Evolutionary conservation across 1,139 yeast species (phyloP).

Genomic region (Yamadazyma triangularis): DNA sequence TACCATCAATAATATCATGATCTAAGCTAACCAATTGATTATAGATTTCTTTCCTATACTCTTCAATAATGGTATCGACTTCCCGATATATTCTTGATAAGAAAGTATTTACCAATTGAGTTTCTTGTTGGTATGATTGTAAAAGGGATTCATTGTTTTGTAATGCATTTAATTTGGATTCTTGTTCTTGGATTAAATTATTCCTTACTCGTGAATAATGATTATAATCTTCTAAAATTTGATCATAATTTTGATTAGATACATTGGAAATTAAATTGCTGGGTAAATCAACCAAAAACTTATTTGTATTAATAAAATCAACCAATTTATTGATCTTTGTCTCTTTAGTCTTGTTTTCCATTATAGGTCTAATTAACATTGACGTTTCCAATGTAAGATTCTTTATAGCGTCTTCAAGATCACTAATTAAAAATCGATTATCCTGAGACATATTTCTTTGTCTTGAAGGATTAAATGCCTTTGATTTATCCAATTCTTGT

Average conservation of each 20-base stretch:
- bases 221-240: slow-evolving; percentile 65
- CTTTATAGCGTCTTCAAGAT: slow-evolving; percentile 41
- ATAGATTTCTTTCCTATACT: slow-evolving; percentile 64
- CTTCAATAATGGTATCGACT: slow-evolving; percentile 59
- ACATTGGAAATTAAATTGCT: slow-evolving; percentile 50
- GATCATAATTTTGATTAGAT: slow-evolving; percentile 61
- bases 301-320: slow-evolving; percentile 58
- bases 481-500: slow-evolving; percentile 30
- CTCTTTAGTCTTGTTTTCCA: slow-evolving; percentile 60
- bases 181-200: slow-evolving; percentile 15
- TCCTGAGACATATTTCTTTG: slow-evolving; percentile 16
- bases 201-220: slow-evolving; percentile 40
- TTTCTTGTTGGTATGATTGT: slow-evolving; percentile 19
- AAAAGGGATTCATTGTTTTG: slow-evolving; percentile 14
- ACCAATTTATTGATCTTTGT: slow-evolving; percentile 56
- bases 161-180: slow-evolving; percentile 12
- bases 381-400: slow-evolving; percentile 57
- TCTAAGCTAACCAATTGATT: slow-evolving; percentile 46
- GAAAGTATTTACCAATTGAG: slow-evolving; percentile 36
- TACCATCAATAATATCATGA: slow-evolving; percentile 21
- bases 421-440: slow-evolving; percentile 22
- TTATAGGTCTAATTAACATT: slow-evolving; percentile 69
- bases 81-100: slow-evolving; percentile 54
- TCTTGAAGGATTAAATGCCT: slow-evolving; percentile 37
- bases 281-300: slow-evolving; percentile 70